Base-by-base conservation (phyloP, 495 filamentous ascomycete genomes). In the Penicillium herquei region DNA sequence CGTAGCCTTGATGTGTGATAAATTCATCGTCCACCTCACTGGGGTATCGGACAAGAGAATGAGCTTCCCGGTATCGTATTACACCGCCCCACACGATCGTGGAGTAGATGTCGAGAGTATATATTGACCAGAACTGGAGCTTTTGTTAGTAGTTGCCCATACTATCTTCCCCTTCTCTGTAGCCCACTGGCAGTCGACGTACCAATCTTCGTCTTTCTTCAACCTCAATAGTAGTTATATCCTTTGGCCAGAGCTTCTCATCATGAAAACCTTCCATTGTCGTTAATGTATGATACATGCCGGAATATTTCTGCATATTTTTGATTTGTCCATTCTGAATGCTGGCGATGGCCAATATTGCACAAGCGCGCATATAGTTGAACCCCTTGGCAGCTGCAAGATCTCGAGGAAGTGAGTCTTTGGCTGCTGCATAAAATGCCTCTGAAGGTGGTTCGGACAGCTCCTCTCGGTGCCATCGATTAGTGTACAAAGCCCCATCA, bases 51-150 rank as follows among this genome's bases (percentile, higher is more conserved):
- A 81, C 78, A 1, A 71, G 54, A 13, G 70, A 73, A 40, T 77
- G 71, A 11, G 69, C 65, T 54, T 78, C 78, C 21, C 71, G 73
- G 37, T 68, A 72, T 57, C 72, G 67, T 48, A 80, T 70, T 13
- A 76, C 61, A n/a, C 70, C 66, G 32, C 71, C 70, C 74, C 74
- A 81, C 18, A 81, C 75, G 39, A 78, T 70, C 7, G 72, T 71
- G 6, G 72, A 70, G 61, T 75, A 80, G 39, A 82, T 68, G 46
- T 82, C 79, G 4, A 82, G 53, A 6, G 72, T 75, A 55, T 82
- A 82, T 33, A 78, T 79, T 30, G 79, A 78, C 80, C 80, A 82
- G 54, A 80, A 80, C 71, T 78, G 32, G 7, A 26, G 21, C 21
- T 26, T 33, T 39, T 33, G 39, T 12, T 8, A 42, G 55, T 16